phyloP scores from a whole-genome alignment of 2,329 filamentous ascomycete species.

The Claviceps digitariae region DNA sequence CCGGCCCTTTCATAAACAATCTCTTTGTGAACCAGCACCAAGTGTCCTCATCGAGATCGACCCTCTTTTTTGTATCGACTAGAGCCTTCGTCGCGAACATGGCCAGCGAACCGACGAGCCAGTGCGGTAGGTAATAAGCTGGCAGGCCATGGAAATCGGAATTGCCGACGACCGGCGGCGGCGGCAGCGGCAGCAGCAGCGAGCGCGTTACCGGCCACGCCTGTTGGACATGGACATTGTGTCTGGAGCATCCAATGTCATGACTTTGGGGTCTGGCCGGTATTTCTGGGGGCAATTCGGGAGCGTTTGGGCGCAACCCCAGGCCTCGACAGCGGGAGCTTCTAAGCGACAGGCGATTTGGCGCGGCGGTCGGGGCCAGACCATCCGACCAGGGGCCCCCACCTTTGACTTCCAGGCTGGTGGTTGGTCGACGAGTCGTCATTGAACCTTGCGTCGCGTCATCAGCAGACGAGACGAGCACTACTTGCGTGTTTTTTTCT shows the following conservation, averaged over 20 bases:
- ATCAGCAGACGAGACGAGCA: neutral
- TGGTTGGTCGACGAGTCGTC: neutral
- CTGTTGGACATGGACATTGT: neutral
- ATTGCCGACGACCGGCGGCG: neutral
- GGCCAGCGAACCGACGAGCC: too few relatives aligned
- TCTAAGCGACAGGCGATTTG: neutral
- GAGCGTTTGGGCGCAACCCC: neutral
- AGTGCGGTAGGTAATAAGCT: too few relatives aligned
- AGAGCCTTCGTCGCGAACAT: neutral
- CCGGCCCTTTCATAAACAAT: too few relatives aligned
- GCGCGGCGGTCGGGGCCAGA: neutral
- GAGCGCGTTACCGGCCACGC: neutral
- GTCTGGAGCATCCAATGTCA: too few relatives aligned
- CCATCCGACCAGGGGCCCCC: too few relatives aligned
- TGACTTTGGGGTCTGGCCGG: neutral
- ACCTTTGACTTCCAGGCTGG: too few relatives aligned
- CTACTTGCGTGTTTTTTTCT: neutral
- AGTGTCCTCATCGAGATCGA: too few relatives aligned
- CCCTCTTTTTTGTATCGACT: too few relatives aligned
- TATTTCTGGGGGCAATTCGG: neutral
- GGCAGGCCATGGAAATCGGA: neutral
- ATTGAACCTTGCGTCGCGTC: neutral
- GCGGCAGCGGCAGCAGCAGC: neutral
- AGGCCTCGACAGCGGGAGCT: constrained; percentile 4
- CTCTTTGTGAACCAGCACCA: too few relatives aligned